Evolutionary conservation across 495 filamentous ascomycete species (phyloP).

Genomic region (Lasiosphaeris hirsuta): DNA sequence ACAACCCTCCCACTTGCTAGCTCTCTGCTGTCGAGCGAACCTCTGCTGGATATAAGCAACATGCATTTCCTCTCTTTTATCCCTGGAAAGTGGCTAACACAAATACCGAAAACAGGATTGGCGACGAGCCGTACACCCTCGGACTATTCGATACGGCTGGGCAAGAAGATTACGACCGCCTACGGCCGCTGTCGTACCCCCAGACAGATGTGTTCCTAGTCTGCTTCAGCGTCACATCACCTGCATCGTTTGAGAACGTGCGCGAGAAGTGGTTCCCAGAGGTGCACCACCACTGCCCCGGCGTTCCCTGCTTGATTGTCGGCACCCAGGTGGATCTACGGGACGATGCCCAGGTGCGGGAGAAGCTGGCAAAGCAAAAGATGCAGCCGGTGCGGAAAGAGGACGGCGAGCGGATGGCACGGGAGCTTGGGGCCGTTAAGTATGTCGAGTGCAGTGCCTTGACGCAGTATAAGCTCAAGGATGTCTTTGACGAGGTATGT

Average conservation of each 20-base stretch:
- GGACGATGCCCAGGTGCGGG: constrained; percentile 81
- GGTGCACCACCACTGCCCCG: constrained; percentile 96
- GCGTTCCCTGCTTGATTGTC: constrained; percentile 96
- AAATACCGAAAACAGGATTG: constrained; percentile 65
- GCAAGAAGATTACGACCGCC: constrained; percentile 98
- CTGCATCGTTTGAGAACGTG: constrained; percentile 99
- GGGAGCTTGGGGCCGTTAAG: constrained; percentile 92
- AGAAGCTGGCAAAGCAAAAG: constrained; percentile 92
- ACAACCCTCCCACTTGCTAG: background rate
- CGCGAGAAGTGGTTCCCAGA: constrained; percentile 99
- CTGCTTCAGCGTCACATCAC: constrained; percentile 97
- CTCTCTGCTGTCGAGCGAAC: background rate
- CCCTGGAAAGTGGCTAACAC: too few relatives aligned
- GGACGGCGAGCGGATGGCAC: constrained; percentile 94
- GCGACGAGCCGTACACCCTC: constrained; percentile 96
- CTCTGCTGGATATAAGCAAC: background rate
- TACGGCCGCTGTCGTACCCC: constrained; percentile 93
- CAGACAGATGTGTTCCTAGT: constrained; percentile 99
- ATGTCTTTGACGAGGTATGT: constrained; percentile 97
- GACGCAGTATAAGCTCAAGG: constrained; percentile 98
- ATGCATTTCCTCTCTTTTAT: too few relatives aligned
- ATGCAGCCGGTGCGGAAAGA: constrained; percentile 89
- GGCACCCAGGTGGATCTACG: constrained; percentile 96
- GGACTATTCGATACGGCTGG: constrained; percentile 98
- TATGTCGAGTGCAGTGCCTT: constrained; percentile 98